Evolutionary conservation across 306 rosid species (phyloP).

Genomic region (Urtica urens): DNA sequence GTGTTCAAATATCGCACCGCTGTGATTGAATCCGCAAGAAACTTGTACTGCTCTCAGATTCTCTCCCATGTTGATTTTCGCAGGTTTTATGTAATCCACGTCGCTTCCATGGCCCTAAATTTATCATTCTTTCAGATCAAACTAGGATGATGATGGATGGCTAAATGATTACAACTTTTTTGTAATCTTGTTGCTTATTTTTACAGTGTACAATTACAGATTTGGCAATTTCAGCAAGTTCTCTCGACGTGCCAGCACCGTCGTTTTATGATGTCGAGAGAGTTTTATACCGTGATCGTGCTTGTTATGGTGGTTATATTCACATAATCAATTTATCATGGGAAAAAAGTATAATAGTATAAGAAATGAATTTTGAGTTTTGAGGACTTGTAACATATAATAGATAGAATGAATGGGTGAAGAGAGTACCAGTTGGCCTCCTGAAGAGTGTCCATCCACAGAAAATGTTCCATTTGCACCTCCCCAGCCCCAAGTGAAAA

Average conservation of each 20-base stretch:
- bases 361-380: slow-evolving; percentile 6
- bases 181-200: too few species aligned
- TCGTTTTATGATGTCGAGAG: too few species aligned
- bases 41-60: slow-evolving; percentile 59
- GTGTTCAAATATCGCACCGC: slow-evolving; percentile 72
- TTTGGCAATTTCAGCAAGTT: too few species aligned
- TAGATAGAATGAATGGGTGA: too few species aligned
- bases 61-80: slow-evolving; percentile 40
- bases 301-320: too few species aligned
- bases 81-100: slow-evolving; percentile 63
- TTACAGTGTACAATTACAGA: too few species aligned
- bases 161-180: neutral
- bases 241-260: too few species aligned
- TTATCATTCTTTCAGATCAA: neutral
- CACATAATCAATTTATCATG: too few species aligned
- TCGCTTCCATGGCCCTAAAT: slow-evolving; percentile 87
- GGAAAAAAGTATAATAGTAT: slow-evolving; percentile 5
- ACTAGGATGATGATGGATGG: neutral
- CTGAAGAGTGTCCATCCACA: slow-evolving; percentile 71
- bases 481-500: slow-evolving; percentile 99
- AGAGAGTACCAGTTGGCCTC: slow-evolving; percentile 86
- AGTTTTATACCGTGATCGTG: too few species aligned
- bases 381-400: too few species aligned
- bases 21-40: slow-evolving; percentile 97
- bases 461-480: slow-evolving; percentile 92